Evolutionary conservation across 768 basidiomycete genomes (phyloP).

Genomic region (Pisolithus albus): DNA sequence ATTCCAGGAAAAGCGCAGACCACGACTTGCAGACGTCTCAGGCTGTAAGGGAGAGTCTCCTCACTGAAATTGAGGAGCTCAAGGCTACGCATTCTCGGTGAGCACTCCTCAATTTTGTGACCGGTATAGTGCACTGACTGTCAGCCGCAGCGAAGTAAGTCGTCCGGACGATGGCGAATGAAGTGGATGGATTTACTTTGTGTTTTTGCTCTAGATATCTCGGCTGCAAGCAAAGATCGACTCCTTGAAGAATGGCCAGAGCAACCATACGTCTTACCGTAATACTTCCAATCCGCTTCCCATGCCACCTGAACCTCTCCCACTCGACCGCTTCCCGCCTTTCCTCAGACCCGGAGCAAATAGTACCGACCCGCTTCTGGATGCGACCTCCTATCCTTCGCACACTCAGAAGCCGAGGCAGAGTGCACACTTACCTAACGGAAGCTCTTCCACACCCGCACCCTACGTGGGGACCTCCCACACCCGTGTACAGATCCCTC

Average conservation of each 20-base stretch:
- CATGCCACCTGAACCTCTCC: slow-evolving; percentile 47
- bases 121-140: slow-evolving; percentile 9
- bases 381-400: slow-evolving; percentile 22
- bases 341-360: slow-evolving; percentile 31
- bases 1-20: slow-evolving; percentile 21
- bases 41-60: slow-evolving; percentile 32
- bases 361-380: slow-evolving; percentile 13
- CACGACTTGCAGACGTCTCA: slow-evolving; percentile 30
- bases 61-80: slow-evolving; percentile 27
- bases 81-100: slow-evolving; percentile 23
- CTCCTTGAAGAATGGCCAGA: slow-evolving; percentile 21
- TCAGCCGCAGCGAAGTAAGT: slow-evolving; percentile 25
- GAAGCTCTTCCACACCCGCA: slow-evolving; percentile 6
- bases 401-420: slow-evolving; percentile 10
- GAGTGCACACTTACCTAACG: slow-evolving; percentile 6
- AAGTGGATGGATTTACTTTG: slow-evolving; percentile 7
- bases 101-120: slow-evolving; percentile 3
- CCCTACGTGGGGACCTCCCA: slow-evolving; percentile 10
- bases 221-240: slow-evolving; percentile 32
- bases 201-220: slow-evolving; percentile 23
- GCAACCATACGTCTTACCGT: slow-evolving; percentile 23
- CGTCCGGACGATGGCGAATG: slow-evolving; percentile 1
- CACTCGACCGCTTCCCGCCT: slow-evolving; percentile 37
- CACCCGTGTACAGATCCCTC: slow-evolving; percentile 9
- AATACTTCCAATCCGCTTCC: slow-evolving; percentile 46